Conservation (phyloP, 1,284 basidiomycete species). For the Trichosporon sp. region DNA sequence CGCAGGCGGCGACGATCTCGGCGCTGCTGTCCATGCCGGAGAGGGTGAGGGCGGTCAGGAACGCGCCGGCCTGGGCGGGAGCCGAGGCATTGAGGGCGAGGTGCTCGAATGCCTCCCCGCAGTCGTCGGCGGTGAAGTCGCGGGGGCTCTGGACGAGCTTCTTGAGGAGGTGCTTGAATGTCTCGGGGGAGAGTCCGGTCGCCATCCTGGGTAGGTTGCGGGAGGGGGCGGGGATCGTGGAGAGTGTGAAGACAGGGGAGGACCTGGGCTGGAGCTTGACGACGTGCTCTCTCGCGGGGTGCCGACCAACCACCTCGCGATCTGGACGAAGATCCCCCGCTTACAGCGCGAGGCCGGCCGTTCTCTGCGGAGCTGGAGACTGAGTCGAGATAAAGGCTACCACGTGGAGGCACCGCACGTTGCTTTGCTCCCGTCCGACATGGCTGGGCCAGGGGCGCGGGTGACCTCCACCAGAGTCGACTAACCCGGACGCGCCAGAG, state of each 20-base stretch:
- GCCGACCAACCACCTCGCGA: neutral
- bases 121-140: slow-evolving; percentile 66
- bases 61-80: slow-evolving; percentile 65
- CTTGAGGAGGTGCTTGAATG: slow-evolving; percentile 69
- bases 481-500: neutral
- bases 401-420: neutral
- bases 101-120: slow-evolving; percentile 65
- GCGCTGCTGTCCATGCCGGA: slow-evolving; percentile 68
- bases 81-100: slow-evolving; percentile 53
- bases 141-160: slow-evolving; percentile 72
- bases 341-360: neutral
- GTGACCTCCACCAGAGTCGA: neutral
- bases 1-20: slow-evolving; percentile 70
- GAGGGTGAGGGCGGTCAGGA: slow-evolving; percentile 74
- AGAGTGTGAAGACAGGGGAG: neutral
- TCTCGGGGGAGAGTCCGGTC: slow-evolving; percentile 51
- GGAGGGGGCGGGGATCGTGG: neutral
- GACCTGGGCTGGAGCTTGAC: neutral
- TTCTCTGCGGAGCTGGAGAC: neutral
- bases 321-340: neutral
- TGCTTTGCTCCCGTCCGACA: neutral
- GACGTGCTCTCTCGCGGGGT: neutral
- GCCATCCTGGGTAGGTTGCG: slow-evolving; percentile 7
- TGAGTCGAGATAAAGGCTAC: slow-evolving; percentile 5
- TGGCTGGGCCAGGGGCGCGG: neutral